Conservation (phyloP, 768 basidiomycete genomes). For the Tricholoma furcatifolium region DNA sequence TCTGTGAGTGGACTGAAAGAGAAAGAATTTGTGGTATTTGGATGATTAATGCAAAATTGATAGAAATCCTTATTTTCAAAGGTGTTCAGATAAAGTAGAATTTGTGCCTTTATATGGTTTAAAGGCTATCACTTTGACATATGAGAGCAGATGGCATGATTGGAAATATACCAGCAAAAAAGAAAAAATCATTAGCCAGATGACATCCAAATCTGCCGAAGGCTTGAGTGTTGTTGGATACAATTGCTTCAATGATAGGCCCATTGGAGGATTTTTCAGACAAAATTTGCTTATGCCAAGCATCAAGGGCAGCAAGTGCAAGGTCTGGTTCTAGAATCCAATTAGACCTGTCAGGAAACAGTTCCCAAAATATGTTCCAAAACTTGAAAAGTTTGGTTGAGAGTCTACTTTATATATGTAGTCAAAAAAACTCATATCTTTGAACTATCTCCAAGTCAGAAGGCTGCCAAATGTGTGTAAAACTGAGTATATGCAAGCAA, state of each 20-base stretch:
- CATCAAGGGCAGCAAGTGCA: too few relatives aligned
- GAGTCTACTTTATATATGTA: too few relatives aligned
- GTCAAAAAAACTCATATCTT: too few relatives aligned
- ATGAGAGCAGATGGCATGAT: neutral
- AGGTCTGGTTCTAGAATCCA: too few relatives aligned
- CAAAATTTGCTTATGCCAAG: too few relatives aligned
- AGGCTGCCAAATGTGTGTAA: too few relatives aligned
- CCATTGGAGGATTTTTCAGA: too few relatives aligned
- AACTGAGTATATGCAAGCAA: too few relatives aligned
- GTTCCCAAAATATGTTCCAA: too few relatives aligned
- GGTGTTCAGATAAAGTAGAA: neutral
- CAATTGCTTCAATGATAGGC: conserved; percentile 6
- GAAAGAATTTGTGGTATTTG: neutral
- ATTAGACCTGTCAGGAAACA: too few relatives aligned
- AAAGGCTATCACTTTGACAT: neutral
- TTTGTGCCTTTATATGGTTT: neutral
- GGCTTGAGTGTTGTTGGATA: conserved; percentile 1
- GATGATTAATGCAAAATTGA: neutral
- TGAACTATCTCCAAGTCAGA: too few relatives aligned
- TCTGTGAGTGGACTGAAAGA: neutral
- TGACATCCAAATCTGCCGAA: conserved; percentile 14
- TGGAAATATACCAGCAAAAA: neutral
- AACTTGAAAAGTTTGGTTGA: too few relatives aligned
- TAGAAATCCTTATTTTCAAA: neutral
- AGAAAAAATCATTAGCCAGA: conserved; percentile 14